Percentiles rank a stretch among this genome's conserved stretches.
Evolutionary conservation across 768 basidiomycete species (phyloP).

Genomic region (Suillus luteus): DNA sequence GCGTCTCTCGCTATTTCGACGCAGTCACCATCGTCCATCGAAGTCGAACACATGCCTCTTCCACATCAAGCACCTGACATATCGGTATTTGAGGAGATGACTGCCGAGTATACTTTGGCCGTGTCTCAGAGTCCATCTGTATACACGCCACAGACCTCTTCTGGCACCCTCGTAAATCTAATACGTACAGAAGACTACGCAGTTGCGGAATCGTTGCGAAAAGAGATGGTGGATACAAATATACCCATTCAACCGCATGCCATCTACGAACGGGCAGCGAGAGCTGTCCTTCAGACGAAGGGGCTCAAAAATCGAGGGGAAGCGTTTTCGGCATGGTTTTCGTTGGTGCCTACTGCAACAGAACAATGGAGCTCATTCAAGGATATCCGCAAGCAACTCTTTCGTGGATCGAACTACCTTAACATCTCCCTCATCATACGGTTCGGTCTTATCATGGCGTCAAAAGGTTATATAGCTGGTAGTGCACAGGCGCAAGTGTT

Average conservation of each 20-base stretch:
- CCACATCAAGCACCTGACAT: constrained; percentile 32
- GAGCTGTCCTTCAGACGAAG: constrained; percentile 4
- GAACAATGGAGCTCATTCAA: constrained; percentile 23
- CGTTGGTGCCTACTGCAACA: constrained; percentile 40
- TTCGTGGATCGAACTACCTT: constrained; percentile 31
- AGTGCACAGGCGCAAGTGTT: constrained; percentile 30
- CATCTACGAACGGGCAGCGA: constrained; percentile 42
- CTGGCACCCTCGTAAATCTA: constrained; percentile 26
- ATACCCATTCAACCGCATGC: constrained; percentile 37
- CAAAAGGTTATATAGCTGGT: constrained; percentile 44
- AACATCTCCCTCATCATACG: constrained; percentile 41
- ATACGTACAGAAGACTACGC: constrained; percentile 24
- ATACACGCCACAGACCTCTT: constrained; percentile 27
- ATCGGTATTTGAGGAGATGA: constrained; percentile 39
- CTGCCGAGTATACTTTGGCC: constrained; percentile 34
- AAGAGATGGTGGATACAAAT: constrained; percentile 41
- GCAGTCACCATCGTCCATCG: constrained; percentile 39
- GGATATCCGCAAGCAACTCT: constrained; percentile 34
- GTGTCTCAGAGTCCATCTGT: constrained; percentile 14
- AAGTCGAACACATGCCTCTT: constrained; percentile 38
- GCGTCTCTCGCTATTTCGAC: constrained; percentile 22
- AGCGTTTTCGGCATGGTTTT: constrained; percentile 44
- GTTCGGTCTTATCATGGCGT: constrained; percentile 46
- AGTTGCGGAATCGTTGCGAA: constrained; percentile 38
- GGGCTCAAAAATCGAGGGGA: constrained; percentile 23